Conservation (phyloP, 306 rosid genomes). For the Spatholobus suberectus region DNA sequence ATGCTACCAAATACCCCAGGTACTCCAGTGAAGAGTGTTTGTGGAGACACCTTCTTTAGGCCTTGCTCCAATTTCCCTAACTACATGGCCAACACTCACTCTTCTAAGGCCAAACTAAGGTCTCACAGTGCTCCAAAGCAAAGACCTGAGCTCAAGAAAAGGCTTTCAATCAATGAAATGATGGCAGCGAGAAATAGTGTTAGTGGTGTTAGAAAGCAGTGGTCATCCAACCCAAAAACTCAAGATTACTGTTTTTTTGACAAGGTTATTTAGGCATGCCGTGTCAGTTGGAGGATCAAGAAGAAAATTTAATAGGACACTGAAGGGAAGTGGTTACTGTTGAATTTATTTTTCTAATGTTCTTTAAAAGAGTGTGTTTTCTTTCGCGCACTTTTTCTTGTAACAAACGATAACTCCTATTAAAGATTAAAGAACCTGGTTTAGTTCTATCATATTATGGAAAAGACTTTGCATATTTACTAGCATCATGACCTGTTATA, state of each 20-base stretch:
- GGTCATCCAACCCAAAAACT: constrained; percentile 40
- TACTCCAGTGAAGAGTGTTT: constrained; percentile 72
- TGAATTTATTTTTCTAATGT: constrained; percentile 24
- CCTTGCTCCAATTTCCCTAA: constrained; percentile 61
- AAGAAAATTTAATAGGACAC: constrained; percentile 16
- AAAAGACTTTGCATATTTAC: not conserved
- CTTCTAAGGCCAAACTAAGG: constrained; percentile 80
- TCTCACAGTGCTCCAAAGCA: constrained; percentile 93
- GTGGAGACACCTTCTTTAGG: constrained; percentile 53
- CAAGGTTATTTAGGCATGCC: not conserved
- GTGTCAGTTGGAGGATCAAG: not conserved
- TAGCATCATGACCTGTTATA: not conserved
- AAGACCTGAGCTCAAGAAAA: constrained; percentile 70
- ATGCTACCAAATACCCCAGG: constrained; percentile 47
- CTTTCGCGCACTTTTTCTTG: constrained; percentile 5
- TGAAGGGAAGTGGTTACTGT: constrained; percentile 28
- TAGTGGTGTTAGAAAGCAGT: constrained; percentile 67
- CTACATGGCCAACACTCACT: constrained; percentile 84
- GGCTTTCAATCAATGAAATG: constrained; percentile 66
- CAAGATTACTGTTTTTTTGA: constrained; percentile 45
- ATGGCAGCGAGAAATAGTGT: constrained; percentile 78
- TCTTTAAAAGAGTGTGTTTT: not conserved
- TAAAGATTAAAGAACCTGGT: constrained; percentile 22
- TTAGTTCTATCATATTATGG: constrained; percentile 7
- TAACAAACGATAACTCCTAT: constrained; percentile 14